A percentile compares a stretch with the other conserved stretches of the same genome.
Evolutionary conservation across 148 eudicot genomes (phyloP).

Genomic region (Cornus suecica): DNA sequence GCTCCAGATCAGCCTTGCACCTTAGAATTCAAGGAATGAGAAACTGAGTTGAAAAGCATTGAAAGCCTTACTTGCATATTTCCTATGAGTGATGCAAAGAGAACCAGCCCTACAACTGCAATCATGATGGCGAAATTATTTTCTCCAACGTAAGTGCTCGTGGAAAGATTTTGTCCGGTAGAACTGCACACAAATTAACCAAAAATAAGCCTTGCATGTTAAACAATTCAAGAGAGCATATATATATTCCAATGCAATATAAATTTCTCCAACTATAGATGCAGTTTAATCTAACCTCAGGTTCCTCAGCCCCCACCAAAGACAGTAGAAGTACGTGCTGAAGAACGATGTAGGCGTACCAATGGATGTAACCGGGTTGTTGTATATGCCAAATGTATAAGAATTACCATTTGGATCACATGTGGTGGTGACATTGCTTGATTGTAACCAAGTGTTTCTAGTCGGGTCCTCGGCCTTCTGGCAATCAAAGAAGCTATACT

Average conservation of each 20-base stretch:
- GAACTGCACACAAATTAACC: constrained; percentile 40
- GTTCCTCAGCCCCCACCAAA: constrained; percentile 93
- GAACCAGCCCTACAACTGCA: constrained; percentile 70
- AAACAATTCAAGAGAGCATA: neutral
- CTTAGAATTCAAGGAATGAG: neutral
- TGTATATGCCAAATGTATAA: constrained; percentile 65
- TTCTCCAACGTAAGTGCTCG: constrained; percentile 70
- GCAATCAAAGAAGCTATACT: constrained; percentile 53
- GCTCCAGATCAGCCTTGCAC: neutral
- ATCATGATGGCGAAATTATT: constrained; percentile 56
- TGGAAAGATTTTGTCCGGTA: constrained; percentile 56
- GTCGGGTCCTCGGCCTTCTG: constrained; percentile 24
- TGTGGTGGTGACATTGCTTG: constrained; percentile 48
- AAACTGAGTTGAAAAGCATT: too few species aligned
- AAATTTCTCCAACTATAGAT: neutral
- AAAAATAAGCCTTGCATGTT: neutral
- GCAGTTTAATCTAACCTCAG: constrained; percentile 46
- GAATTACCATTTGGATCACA: constrained; percentile 40
- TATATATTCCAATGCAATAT: neutral
- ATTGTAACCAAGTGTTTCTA: constrained; percentile 44
- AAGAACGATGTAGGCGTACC: constrained; percentile 48
- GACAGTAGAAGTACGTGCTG: constrained; percentile 71
- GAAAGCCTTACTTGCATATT: constrained; percentile 75
- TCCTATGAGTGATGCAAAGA: constrained; percentile 81
- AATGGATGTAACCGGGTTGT: constrained; percentile 42